Conservation (phyloP, 441 rosid species). For the Caryocar brasiliense region DNA sequence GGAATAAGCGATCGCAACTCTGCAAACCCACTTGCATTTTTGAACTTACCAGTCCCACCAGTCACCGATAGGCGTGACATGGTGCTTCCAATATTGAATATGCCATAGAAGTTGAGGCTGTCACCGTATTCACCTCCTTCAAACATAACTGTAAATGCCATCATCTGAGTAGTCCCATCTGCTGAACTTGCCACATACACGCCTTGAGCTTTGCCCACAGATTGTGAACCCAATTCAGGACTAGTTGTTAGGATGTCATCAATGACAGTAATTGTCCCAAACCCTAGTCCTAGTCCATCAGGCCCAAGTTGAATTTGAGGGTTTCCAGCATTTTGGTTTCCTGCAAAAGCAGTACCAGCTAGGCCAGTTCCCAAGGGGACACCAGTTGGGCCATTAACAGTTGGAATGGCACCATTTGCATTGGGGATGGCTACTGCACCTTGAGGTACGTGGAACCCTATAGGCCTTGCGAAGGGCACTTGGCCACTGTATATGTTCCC, state of each 20-base stretch:
- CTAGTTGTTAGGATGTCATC: constrained; percentile 59
- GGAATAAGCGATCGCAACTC: constrained; percentile 43
- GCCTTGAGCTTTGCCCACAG: constrained; percentile 61
- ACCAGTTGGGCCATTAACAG: constrained; percentile 59
- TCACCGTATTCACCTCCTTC: constrained; percentile 44
- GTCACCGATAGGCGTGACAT: constrained; percentile 57
- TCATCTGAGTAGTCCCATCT: constrained; percentile 63
- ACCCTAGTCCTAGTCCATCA: constrained; percentile 16
- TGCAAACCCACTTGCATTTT: constrained; percentile 54
- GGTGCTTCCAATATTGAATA: constrained; percentile 41
- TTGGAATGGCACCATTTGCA: constrained; percentile 76
- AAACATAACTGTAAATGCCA: constrained; percentile 62
- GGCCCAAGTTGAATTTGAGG: neutral
- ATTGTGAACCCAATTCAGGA: constrained; percentile 51
- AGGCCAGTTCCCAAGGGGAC: constrained; percentile 81
- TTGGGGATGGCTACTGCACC: constrained; percentile 68
- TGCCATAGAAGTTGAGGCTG: constrained; percentile 58
- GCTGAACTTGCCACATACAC: constrained; percentile 49
- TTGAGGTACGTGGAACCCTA: constrained; percentile 59
- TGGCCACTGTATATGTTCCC: constrained; percentile 85
- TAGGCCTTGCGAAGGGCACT: constrained; percentile 78
- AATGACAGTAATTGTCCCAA: constrained; percentile 60
- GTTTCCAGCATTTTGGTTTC: constrained; percentile 7
- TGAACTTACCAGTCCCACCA: constrained; percentile 71
- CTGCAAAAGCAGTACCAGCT: constrained; percentile 61